Conservation (phyloP, 163 green algal genomes). For the Prototheca wickerhamii region DNA sequence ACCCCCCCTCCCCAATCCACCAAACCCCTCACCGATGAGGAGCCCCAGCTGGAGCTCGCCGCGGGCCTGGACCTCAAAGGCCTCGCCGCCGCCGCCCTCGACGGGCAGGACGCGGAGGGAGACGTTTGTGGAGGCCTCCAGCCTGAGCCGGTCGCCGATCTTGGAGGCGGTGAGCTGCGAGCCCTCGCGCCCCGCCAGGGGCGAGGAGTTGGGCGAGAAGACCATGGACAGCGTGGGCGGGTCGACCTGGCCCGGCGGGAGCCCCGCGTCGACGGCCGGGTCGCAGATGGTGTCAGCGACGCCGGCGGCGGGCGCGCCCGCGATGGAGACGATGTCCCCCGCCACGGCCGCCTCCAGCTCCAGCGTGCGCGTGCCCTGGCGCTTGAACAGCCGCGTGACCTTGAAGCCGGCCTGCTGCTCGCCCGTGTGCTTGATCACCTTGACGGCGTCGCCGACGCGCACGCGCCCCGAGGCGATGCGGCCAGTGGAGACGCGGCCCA, state of each 20-base stretch:
- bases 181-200: conserved; percentile 64
- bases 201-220: conserved; percentile 77
- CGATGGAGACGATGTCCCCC: conserved; percentile 75
- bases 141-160: conserved; percentile 67
- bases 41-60: conserved; percentile 88
- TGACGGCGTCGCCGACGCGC: conserved; percentile 32
- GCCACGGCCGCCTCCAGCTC: conserved; percentile 48
- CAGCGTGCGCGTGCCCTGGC: conserved; percentile 26
- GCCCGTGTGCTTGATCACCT: conserved; percentile 33
- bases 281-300: conserved; percentile 42
- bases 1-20: neutral
- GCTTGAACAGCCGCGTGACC: conserved; percentile 61
- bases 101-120: conserved; percentile 34
- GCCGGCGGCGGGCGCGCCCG: conserved; percentile 37
- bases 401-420: neutral
- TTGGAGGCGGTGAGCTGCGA: conserved; percentile 68
- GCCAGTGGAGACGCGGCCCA: conserved; percentile 57
- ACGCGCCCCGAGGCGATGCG: conserved; percentile 43
- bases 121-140: conserved; percentile 59
- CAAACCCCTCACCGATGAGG: conserved; percentile 42
- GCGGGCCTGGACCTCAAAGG: conserved; percentile 73
- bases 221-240: conserved; percentile 81
- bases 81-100: conserved; percentile 42
- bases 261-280: conserved; percentile 36
- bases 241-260: conserved; percentile 62